Evolutionary conservation across 2,329 filamentous ascomycete genomes (phyloP).

Genomic region (Exophiala sp.): DNA sequence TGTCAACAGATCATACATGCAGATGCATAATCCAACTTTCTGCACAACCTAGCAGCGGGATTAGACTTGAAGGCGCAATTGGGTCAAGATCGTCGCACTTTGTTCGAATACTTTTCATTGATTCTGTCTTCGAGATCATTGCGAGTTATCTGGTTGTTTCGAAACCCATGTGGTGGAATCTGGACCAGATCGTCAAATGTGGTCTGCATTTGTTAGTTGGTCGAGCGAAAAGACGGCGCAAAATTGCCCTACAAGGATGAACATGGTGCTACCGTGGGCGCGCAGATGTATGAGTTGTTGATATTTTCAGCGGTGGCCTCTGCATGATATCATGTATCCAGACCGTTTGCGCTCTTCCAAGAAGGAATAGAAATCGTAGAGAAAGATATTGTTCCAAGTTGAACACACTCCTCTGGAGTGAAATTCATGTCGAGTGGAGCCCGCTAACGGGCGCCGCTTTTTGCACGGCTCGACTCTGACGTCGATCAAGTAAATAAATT

Average conservation of each 20-base stretch:
- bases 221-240: background rate
- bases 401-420: background rate
- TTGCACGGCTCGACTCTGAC: background rate
- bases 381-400: too few relatives aligned
- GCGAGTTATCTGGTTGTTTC: conserved; percentile 59
- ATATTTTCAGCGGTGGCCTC: background rate
- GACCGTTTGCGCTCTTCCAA: too few relatives aligned
- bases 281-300: background rate
- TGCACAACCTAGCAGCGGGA: conserved; percentile 65
- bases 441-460: background rate
- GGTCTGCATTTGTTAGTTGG: conserved; percentile 55
- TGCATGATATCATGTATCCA: conserved; percentile 5
- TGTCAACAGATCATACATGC: conserved; percentile 84
- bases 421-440: background rate
- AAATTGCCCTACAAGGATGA: conserved; percentile 27
- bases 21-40: conserved; percentile 89
- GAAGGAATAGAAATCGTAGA: too few relatives aligned
- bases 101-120: conserved; percentile 95
- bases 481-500: background rate
- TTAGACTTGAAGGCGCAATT: background rate
- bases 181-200: conserved; percentile 93
- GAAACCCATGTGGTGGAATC: conserved; percentile 80
- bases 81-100: conserved; percentile 47
- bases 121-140: conserved; percentile 94
- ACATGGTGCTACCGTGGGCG: conserved; percentile 23